Evolutionary conservation across 768 basidiomycete species (phyloP), one percentile per base, ranked within the genome.

Genomic region (Phanerochaete sordida): DNA sequence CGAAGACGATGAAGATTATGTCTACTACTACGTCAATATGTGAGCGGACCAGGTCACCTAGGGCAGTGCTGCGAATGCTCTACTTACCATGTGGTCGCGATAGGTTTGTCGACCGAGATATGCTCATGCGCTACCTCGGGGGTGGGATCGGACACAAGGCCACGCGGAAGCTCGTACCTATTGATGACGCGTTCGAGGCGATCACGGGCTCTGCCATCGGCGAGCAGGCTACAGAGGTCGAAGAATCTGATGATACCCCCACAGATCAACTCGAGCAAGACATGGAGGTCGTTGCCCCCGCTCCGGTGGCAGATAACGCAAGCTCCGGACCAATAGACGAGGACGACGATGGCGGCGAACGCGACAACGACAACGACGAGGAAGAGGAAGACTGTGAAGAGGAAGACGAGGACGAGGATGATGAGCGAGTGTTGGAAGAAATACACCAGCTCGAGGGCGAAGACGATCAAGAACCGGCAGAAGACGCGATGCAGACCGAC

Each of bases 71-170:
- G 52, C 26, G 11, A 16, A 55, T 44, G 19, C 23, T 23, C 45
- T 46, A 23, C 2, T 26, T 15, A 39, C 11, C 39, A 24, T 19
- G 16, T n/a, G 6, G 3, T 12, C 30, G 9, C 19, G 3, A 4
- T 30, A 72, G 72, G 53, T 71, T 71, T 60, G 62, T 63, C 1
- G 72, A 73, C 48, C 61, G 67, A 2, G 72, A 73, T 43, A 66
- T 71, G 65, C 44, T 67, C 33, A 68, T 70, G 66, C 63, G 61
- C 2, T 57, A 12, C 30, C 28, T 57, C 15, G 56, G 45, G 1
- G 56, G 56, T 12, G 45, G 56, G 7, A 33, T 57, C 33, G 56
- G 46, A 2, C 56, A 57, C 46, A 57, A 47, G 31, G 12, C 19
- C 2, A 11, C 33, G 3, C 56, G 45, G 7, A 4, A 27, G 2